Evolutionary conservation across 352 stramenopile species (phyloP).

Genomic region (Phytophthora cryptogea): DNA sequence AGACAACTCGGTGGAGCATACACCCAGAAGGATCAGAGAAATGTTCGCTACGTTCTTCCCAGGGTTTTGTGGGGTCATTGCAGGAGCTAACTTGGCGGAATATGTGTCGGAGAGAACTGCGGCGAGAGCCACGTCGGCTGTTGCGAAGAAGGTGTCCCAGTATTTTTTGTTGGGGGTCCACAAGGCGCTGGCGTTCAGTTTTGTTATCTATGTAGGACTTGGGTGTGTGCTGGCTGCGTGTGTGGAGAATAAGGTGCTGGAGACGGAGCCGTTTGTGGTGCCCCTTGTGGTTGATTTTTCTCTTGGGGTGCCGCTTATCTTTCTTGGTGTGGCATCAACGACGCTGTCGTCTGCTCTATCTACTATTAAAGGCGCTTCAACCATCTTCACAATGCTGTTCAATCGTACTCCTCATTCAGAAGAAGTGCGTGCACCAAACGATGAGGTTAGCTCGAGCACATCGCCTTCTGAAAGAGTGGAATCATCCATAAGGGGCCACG

Average conservation of each 20-base stretch:
- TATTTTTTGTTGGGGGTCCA: slow-evolving; percentile 53
- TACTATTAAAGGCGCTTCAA: slow-evolving; percentile 44
- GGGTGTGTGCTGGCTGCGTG: slow-evolving; percentile 37
- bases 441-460: not conserved
- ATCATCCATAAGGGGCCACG: not conserved
- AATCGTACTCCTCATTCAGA: not conserved
- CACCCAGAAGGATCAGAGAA: slow-evolving; percentile 23
- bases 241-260: slow-evolving; percentile 37
- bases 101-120: slow-evolving; percentile 21
- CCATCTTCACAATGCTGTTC: slow-evolving; percentile 21
- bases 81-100: slow-evolving; percentile 42
- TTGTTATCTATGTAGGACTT: slow-evolving; percentile 38
- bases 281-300: slow-evolving; percentile 50
- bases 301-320: slow-evolving; percentile 48
- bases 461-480: not conserved
- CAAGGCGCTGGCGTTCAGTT: slow-evolving; percentile 46
- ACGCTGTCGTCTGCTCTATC: slow-evolving; percentile 55
- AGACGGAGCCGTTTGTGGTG: slow-evolving; percentile 41
- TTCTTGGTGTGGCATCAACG: slow-evolving; percentile 44
- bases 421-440: not conserved
- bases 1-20: slow-evolving; percentile 31
- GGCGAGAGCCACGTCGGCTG: not conserved
- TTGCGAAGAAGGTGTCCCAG: slow-evolving; percentile 21
- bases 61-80: slow-evolving; percentile 48
- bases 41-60: slow-evolving; percentile 54